Base-by-base conservation (phyloP, 176 grass and related monocot genomes). In the Avena insularis region DNA sequence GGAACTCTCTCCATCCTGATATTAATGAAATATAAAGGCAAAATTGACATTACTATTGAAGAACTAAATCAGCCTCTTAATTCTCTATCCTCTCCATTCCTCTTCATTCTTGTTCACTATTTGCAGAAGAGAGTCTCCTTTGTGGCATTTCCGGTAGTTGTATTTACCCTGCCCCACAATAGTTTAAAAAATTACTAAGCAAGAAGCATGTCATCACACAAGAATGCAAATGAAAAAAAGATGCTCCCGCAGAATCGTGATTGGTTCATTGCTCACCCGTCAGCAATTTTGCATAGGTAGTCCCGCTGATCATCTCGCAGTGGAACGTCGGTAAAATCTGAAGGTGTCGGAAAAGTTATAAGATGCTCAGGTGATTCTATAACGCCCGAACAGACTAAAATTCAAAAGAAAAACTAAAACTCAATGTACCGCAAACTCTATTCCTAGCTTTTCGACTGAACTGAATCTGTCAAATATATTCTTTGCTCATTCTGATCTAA, bases 311-410 rank as follows among this genome's bases (percentile, higher is more conserved):
- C 93, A 17, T 97, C 95, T 90, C 95, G 86, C 79, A 93, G 75
- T 60, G 91, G 91, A 81, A 97, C 92, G 51, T 97, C 95, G 0
- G 91, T 95, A 38, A 97, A 97, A 84, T 95, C 95, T 97, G 79
- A 75, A 51, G 40, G 55, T 13, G n/a, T n/a, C 8, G 56, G 9
- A 67, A 17, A 21, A 43, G 12, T 12, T 33, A 35, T 3, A 48
- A 60, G 14, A 54, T 43, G 71, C 6, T 38, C 7, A 31, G 48
- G 33, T 74, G 33, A 67, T 75, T 58, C 46, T 8, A 27, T 23
- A 9, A 67, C 3, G 47, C 21, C 19, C 9, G 2, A 21, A 60
- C 16, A 8, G 9, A 21, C 2, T 21, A 20, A 21, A n/a, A n/a
- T 21, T 60, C 8, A 60, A 38, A 38, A 38, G 36, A 3, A 38